These are phyloP conservation scores for Spongiforma sp. DNA, from an alignment of 1,284 basidiomycete species.

Conservation along the genomic window DNA sequence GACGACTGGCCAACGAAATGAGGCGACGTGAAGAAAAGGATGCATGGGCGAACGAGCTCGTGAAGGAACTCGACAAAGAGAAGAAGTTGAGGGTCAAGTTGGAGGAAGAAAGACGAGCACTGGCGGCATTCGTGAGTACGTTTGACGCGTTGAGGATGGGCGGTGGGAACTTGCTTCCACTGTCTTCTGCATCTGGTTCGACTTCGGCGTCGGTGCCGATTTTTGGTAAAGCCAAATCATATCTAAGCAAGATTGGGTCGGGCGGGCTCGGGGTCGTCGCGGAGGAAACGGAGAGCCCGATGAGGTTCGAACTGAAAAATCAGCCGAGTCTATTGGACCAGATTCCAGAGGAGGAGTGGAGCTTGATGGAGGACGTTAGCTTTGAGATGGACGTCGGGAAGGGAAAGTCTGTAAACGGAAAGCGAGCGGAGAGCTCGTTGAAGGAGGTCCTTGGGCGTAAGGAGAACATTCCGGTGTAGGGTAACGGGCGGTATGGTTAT, in stretches of 20 bases:
- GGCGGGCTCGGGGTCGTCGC: slow-evolving; percentile 24
- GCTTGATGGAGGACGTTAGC: slow-evolving; percentile 55
- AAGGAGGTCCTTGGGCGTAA: slow-evolving; percentile 31
- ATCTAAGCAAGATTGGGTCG: slow-evolving; percentile 42
- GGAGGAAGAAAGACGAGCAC: slow-evolving; percentile 75
- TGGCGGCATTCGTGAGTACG: slow-evolving; percentile 76
- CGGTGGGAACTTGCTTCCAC: slow-evolving; percentile 42
- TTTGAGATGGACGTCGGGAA: slow-evolving; percentile 47
- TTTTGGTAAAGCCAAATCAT: slow-evolving; percentile 46
- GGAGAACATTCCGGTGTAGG: slow-evolving; percentile 27
- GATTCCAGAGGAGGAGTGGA: slow-evolving; percentile 62
- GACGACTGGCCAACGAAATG: slow-evolving; percentile 64
- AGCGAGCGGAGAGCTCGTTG: slow-evolving; percentile 11
- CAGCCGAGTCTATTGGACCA: slow-evolving; percentile 68
- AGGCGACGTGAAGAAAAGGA: slow-evolving; percentile 68
- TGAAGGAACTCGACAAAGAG: slow-evolving; percentile 76
- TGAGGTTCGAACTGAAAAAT: slow-evolving; percentile 48
- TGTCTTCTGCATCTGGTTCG: slow-evolving; percentile 22
- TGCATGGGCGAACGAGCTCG: slow-evolving; percentile 72
- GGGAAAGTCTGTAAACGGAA: slow-evolving; percentile 16
- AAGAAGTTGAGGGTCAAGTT: slow-evolving; percentile 67
- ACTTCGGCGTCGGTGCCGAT: slow-evolving; percentile 9
- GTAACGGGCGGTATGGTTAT: slow-evolving; percentile 4
- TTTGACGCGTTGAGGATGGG: slow-evolving; percentile 71
- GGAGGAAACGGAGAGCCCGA: slow-evolving; percentile 49